Conservation (phyloP, 1,284 basidiomycete species). For the Boletus smithii region DNA sequence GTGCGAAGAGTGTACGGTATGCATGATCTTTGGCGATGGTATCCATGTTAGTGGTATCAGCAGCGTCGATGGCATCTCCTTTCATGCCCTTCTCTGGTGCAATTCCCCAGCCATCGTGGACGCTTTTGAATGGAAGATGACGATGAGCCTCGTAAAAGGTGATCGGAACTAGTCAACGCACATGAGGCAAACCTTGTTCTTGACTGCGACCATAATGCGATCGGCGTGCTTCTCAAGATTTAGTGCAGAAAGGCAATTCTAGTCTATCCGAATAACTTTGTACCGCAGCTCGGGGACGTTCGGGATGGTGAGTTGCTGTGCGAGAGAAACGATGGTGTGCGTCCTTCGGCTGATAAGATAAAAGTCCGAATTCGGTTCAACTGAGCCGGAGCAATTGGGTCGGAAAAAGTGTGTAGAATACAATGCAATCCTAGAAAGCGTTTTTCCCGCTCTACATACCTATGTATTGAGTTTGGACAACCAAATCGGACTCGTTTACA, state of each 20-base stretch:
- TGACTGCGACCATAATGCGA: constrained; percentile 45
- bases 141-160: constrained; percentile 1
- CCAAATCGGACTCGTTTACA: too few relatives aligned
- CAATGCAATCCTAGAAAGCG: too few relatives aligned
- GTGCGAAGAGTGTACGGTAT: constrained; percentile 71
- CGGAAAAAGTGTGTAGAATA: too few relatives aligned
- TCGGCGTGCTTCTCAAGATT: not conserved
- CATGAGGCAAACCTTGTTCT: constrained; percentile 92
- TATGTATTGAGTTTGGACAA: too few relatives aligned
- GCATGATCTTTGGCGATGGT: constrained; percentile 75
- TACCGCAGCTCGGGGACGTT: constrained; percentile 9
- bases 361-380: not conserved
- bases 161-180: constrained; percentile 37
- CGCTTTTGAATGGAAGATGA: constrained; percentile 42
- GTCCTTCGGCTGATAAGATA: not conserved
- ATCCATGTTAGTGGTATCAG: constrained; percentile 84
- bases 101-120: constrained; percentile 94
- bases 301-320: constrained; percentile 12
- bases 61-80: constrained; percentile 85
- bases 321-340: not conserved
- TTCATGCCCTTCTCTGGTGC: constrained; percentile 62
- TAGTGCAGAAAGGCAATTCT: not conserved
- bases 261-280: constrained; percentile 8
- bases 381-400: too few relatives aligned
- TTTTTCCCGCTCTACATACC: too few relatives aligned